A percentile compares a stretch with the other conserved stretches of the same genome.
Evolutionary conservation across 225 moss, liverwort and hornwort species (phyloP).

Genomic region (Climacium dendroides): DNA sequence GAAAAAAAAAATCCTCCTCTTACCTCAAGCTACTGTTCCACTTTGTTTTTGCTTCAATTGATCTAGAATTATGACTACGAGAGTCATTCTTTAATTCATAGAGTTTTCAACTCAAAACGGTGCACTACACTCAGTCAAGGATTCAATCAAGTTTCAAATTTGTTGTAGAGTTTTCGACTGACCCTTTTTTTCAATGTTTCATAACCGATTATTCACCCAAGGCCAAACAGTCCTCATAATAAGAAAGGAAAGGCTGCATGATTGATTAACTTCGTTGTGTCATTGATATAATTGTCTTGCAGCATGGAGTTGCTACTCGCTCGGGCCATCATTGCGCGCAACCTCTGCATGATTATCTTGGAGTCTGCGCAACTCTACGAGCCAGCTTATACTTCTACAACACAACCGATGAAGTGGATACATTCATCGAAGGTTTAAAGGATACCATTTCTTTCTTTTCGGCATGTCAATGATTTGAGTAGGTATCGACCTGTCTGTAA

Average conservation of each 20-base stretch:
- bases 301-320: constrained; percentile 77
- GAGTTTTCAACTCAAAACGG: neutral
- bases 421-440: constrained; percentile 49
- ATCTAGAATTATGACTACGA: neutral
- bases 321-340: constrained; percentile 94
- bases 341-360: constrained; percentile 67
- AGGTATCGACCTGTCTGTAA: neutral
- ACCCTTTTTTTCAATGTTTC: neutral
- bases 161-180: neutral
- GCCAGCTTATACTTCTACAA: constrained; percentile 97
- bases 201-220: neutral
- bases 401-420: constrained; percentile 63
- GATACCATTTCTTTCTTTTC: constrained; percentile 70
- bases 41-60: neutral
- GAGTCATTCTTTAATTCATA: neutral
- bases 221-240: neutral
- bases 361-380: constrained; percentile 47
- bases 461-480: neutral
- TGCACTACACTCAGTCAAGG: neutral
- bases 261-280: neutral
- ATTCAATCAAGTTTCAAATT: neutral
- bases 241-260: neutral
- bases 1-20: neutral
- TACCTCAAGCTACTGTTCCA: neutral
- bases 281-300: neutral